Evolutionary conservation across 352 stramenopile genomes (phyloP).

Genomic region (Discostella stelligera): DNA sequence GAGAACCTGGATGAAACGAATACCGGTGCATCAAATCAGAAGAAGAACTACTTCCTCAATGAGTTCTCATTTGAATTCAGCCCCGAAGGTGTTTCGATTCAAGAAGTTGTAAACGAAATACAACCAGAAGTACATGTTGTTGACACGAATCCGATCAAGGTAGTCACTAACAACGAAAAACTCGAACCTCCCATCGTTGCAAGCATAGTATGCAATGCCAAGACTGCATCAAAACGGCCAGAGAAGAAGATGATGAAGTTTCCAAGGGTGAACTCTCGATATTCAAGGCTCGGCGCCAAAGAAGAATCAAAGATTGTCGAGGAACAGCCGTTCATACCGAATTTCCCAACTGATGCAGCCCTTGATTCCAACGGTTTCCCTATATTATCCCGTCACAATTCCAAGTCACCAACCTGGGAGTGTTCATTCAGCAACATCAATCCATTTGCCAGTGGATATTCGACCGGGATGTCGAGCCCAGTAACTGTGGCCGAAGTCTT

Average conservation of each 20-base stretch:
- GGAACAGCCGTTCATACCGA: neutral
- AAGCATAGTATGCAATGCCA: neutral
- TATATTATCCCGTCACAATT: neutral
- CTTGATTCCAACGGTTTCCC: slow-evolving; percentile 17
- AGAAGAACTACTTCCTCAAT: neutral
- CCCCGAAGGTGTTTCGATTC: neutral
- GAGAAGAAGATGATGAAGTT: neutral
- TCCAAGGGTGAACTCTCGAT: neutral
- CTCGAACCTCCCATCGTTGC: neutral
- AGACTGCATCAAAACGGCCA: neutral
- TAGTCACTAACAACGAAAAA: neutral
- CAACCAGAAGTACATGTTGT: neutral
- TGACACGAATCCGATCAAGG: neutral
- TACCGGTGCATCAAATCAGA: neutral
- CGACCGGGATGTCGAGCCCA: neutral
- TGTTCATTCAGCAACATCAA: neutral
- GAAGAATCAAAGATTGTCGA: neutral
- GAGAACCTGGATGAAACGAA: neutral
- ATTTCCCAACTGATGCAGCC: neutral
- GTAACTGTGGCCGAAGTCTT: neutral
- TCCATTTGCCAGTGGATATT: slow-evolving; percentile 1
- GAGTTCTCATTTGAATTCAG: neutral
- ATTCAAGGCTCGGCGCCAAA: neutral
- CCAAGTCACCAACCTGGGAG: neutral
- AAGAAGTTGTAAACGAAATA: neutral